Base-by-base conservation (phyloP, 495 filamentous ascomycete species). In the Astrothelium macrocarpum region DNA sequence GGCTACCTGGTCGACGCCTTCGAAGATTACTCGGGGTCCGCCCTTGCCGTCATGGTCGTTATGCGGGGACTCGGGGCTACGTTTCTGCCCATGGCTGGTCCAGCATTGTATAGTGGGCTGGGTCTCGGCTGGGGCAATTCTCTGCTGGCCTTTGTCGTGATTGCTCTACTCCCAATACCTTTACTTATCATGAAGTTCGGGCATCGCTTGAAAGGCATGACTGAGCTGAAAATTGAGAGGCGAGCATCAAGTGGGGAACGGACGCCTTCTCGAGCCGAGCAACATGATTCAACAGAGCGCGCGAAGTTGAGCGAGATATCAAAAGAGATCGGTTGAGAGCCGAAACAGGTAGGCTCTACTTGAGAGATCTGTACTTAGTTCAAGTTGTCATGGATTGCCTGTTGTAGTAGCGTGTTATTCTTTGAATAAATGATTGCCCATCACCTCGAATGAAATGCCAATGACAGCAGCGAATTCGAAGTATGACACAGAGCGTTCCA, bases 91-190 rank as follows among this genome's bases (percentile, higher is more conserved):
- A 49, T 49, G 43, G 43, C 43, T 20, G 43, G 43, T 49, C 43
- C 43, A 20, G 18, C 43, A 20, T 49, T 49, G 43, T 49, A 49
- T 20, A 20, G n/a, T 49, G 43, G 43, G 43, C 43, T 49, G 3
- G 43, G 43, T 49, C 43, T 49, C 43, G 43, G 43, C 10, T 49
- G 43, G 43, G 43, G 43, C 43, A 49, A 49, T 49, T 49, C 43
- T 49, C n/a, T 49, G 43, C n/a, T 49, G 43, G 43, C 43, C 43
- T 49, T 49, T 49, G 43, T 49, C 43, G n/a, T 49, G 43, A 49
- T 49, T 49, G 43, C 43, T 49, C 43, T 49, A 49, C 43, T 49
- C 43, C 43, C 43, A 3, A 49, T 49, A 49, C 43, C 43, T 3
- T 11, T 49, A 49, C n/a, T 49, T 49, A 49, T 49, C 43, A 49